Evolutionary conservation across 257 asterid genomes (phyloP).

Genomic region (Jacaranda mimosifolia): DNA sequence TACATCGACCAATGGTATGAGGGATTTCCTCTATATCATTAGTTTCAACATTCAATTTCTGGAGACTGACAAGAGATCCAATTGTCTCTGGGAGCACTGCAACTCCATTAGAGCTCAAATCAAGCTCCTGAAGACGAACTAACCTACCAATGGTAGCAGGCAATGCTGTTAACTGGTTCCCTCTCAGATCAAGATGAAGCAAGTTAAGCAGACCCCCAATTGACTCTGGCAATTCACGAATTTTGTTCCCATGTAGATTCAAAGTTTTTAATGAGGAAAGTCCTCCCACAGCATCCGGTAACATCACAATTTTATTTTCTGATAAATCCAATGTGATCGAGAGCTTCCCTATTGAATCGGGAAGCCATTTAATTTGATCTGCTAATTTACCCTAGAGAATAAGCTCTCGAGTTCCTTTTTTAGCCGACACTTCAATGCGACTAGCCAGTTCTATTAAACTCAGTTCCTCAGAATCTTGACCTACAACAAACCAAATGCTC

Average conservation of each 20-base stretch:
- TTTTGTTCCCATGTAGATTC: conserved; percentile 65
- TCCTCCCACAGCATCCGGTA: conserved; percentile 71
- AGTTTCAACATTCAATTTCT: conserved; percentile 67
- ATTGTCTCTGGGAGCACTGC: conserved; percentile 72
- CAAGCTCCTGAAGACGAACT: conserved; percentile 69
- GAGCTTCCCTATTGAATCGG: conserved; percentile 90
- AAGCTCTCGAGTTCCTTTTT: conserved; percentile 73
- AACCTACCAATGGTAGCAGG: conserved; percentile 60
- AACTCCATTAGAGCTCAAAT: conserved; percentile 79
- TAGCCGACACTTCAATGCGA: conserved; percentile 71
- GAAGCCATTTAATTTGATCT: conserved; percentile 88
- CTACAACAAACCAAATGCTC: conserved; percentile 51
- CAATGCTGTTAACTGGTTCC: conserved; percentile 65
- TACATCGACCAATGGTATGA: conserved; percentile 80
- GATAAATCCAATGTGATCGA: conserved; percentile 71
- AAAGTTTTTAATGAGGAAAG: conserved; percentile 65
- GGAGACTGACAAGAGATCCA: conserved; percentile 75
- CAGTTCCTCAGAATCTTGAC: conserved; percentile 66
- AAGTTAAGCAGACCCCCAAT: conserved; percentile 70
- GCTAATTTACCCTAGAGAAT: conserved; percentile 63
- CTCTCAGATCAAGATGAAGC: conserved; percentile 67
- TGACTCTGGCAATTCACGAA: conserved; percentile 71
- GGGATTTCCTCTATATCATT: conserved; percentile 88
- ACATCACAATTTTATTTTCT: conserved; percentile 60
- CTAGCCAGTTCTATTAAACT: conserved; percentile 80